Base-by-base conservation (phyloP, 192 early-diverging fungal genomes). In the Rhizophagus sp. region DNA sequence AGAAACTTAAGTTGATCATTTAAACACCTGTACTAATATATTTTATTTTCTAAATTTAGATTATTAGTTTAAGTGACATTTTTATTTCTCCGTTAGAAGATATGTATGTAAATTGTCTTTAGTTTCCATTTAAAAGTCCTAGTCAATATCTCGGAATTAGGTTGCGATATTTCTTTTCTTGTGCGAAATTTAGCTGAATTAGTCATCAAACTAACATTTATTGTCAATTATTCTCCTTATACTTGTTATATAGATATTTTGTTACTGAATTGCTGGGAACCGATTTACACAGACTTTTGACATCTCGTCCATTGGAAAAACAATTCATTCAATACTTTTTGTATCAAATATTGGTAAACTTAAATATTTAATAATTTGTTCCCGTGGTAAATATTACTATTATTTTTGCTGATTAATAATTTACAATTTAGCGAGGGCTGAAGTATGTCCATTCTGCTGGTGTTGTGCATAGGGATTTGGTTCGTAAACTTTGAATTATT, bases 321-420 rank as follows among this genome's bases (percentile, higher is more conserved):
- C 95, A 97, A 83, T 97, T 97, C 77, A 94, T 97, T 79, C 95
- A 99, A 85, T 99, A 96, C 91, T 99, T 99, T 85, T 88, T 97
- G 83, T 99, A 97, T 84, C 97, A 99, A 82, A 96, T 99, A 69
- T 83, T 97, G 80, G 89, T 91, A 82, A 82, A 89, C 50, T n/a
- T 36, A 36, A 65, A 11, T 33, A 49, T 57, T n/a, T 22, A 22
- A 70, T 15, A n/a, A 30, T 68, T 39, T 52, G 30, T 67, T 80
- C 25, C 5, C 2, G 24, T 19, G 19, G 11, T 15, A 25, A 27
- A 76, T 78, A 57, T 61, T 77, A 34, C 9, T 73, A 52, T 66
- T 81, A 30, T 30, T 30, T 30, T 30, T 80, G 66, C 15, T 65
- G n/a, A 30, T 30, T 44, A 33, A 76, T 34, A 52, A 49, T 34